A percentile compares a stretch with the other conserved stretches of the same genome.
phyloP scores from a whole-genome alignment of 176 grass and related monocot genomes.

The Puccinellia tenuiflora region DNA sequence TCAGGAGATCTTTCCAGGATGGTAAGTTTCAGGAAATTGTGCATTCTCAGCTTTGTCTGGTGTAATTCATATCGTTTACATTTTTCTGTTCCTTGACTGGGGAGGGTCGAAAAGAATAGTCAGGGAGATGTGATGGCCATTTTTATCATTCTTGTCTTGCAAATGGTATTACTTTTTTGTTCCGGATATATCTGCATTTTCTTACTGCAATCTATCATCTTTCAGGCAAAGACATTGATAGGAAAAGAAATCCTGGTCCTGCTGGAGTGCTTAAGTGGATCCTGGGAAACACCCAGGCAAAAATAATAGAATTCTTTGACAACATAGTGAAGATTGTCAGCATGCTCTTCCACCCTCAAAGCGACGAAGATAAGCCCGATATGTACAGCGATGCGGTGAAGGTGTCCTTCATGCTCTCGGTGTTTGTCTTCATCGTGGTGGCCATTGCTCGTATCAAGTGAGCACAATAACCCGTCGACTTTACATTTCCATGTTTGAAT shows the following conservation, averaged over 20 bases:
- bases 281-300: constrained; percentile 45
- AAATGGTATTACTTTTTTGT: not conserved
- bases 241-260: constrained; percentile 16
- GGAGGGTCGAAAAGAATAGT: not conserved
- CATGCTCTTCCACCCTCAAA: constrained; percentile 34
- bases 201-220: constrained; percentile 21
- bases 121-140: not conserved
- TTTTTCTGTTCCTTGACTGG: not conserved
- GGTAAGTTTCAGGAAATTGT: constrained; percentile 26
- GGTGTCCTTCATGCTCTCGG: constrained; percentile 65
- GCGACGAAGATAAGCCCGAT: constrained; percentile 34
- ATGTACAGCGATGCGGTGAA: constrained; percentile 46
- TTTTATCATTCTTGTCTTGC: not conserved
- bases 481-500: constrained; percentile 44
- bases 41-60: not conserved
- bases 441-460: constrained; percentile 60
- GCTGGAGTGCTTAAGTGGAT: constrained; percentile 57
- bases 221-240: constrained; percentile 46
- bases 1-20: constrained; percentile 63
- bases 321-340: constrained; percentile 50
- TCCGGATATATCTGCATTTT: not conserved
- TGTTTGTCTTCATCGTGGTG: constrained; percentile 77
- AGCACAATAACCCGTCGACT: constrained; percentile 72
- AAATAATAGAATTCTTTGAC: constrained; percentile 57
- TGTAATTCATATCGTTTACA: not conserved